Conservation (phyloP, 2,329 filamentous ascomycete genomes). For the Fusarium virguliforme region DNA sequence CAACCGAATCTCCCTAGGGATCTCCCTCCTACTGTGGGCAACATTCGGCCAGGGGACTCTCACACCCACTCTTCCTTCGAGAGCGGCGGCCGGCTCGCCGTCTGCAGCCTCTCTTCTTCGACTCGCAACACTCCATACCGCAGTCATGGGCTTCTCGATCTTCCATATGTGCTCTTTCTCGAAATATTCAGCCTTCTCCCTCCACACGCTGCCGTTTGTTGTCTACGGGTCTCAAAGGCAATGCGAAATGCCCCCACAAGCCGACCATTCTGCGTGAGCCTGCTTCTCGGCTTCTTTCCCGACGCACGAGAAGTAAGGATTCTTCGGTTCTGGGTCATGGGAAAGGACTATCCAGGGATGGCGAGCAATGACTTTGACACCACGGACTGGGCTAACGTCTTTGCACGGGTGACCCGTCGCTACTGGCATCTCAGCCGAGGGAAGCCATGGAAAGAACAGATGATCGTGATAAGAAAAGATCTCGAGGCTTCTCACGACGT, state of each 20-base stretch:
- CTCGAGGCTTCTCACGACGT: conserved; percentile 55
- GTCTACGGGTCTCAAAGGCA: conserved; percentile 66
- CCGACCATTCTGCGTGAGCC: conserved; percentile 61
- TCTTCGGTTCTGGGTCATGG: conserved; percentile 41
- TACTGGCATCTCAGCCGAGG: conserved; percentile 69
- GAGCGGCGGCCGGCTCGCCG: neutral
- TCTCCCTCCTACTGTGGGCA: neutral
- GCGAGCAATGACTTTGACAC: conserved; percentile 32
- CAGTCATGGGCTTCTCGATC: conserved; percentile 57
- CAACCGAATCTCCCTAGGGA: neutral
- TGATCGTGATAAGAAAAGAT: conserved; percentile 40
- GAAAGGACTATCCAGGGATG: conserved; percentile 1
- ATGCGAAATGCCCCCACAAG: conserved; percentile 68
- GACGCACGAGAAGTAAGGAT: conserved; percentile 68
- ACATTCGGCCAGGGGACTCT: conserved; percentile 37
- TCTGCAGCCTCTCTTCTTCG: neutral
- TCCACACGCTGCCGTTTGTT: conserved; percentile 66
- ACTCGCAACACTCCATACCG: neutral
- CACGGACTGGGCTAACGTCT: conserved; percentile 61
- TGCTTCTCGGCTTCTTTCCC: conserved; percentile 69
- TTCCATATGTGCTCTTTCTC: conserved; percentile 74
- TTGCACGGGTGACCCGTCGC: conserved; percentile 67
- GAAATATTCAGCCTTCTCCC: conserved; percentile 66
- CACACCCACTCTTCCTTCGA: neutral
- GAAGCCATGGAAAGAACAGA: conserved; percentile 57